These are phyloP conservation scores for Wickerhamiella brachini DNA, from an alignment of 805 yeast species.

Conservation along the genomic window DNA sequence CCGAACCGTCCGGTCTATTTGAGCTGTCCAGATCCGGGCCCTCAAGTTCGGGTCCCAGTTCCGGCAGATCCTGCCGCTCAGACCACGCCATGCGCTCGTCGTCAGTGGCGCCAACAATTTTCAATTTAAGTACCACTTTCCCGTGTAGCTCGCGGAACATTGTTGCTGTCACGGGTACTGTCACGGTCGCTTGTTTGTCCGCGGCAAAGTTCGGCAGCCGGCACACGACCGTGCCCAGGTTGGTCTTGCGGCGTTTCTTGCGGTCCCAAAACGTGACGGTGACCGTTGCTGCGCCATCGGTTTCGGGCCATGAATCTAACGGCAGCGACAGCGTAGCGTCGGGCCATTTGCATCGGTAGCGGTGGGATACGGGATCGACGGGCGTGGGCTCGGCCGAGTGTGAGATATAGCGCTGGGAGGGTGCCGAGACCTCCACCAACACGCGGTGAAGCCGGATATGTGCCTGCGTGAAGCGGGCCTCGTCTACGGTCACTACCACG, in stretches of 20 bases:
- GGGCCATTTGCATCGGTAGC: slow-evolving; percentile 13
- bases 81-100: not conserved
- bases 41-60: not conserved
- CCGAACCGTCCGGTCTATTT: too few relatives aligned
- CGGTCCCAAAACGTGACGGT: slow-evolving; percentile 13
- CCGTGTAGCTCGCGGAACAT: slow-evolving; percentile 13
- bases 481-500: slow-evolving; percentile 9
- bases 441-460: slow-evolving; percentile 15
- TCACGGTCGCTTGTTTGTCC: slow-evolving; percentile 2
- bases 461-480: slow-evolving; percentile 17
- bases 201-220: slow-evolving; percentile 7
- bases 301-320: slow-evolving; percentile 4
- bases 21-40: too few relatives aligned
- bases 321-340: slow-evolving; percentile 14
- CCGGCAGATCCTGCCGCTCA: not conserved
- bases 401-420: slow-evolving; percentile 13
- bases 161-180: slow-evolving; percentile 10
- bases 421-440: slow-evolving; percentile 10
- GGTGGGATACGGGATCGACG: slow-evolving; percentile 17
- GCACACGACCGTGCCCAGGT: slow-evolving; percentile 14
- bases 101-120: not conserved
- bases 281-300: slow-evolving; percentile 4
- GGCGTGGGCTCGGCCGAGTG: slow-evolving; percentile 13
- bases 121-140: slow-evolving; percentile 10
- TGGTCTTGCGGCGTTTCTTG: slow-evolving; percentile 14